Evolutionary conservation across 225 moss, liverwort and hornwort genomes (phyloP), one percentile per base, ranked within the genome.

Genomic region (Asterella californica): DNA sequence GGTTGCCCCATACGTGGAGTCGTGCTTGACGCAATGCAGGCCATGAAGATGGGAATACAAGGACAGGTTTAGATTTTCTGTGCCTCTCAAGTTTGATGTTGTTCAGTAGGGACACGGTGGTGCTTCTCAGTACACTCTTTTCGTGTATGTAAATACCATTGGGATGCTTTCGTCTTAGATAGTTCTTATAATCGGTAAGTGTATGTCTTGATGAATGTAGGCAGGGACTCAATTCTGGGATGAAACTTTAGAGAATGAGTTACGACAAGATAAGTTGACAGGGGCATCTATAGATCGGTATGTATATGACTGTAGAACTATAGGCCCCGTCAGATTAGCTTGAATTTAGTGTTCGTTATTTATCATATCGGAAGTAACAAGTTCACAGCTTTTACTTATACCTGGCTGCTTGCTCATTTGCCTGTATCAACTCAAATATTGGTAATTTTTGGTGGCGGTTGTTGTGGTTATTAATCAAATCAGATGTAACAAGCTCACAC

Each of bases 151-250:
- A 2, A 19, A 61, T 61, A 5, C 25, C 19, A n/a, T 27, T 9
- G 10, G 14, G 15, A 33, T 7, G 2, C 33, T 42, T 65, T 65
- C 32, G 25, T 62, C 62, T 32, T 17, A 15, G 19, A 15, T 2
- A 14, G 32, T 67, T 18, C 14, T 37, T 6, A 34, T 12, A 52
- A 17, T 6, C 10, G 52, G 9, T 5, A 36, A 34, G 30, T 42
- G 15, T 45, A 65, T 27, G 45, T 65, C 19, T 38, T 78, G 78
- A 22, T 45, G 34, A 9, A 65, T 82, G 82, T 92, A 99, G 97
- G 97, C 93, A 70, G 97, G 97, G 55, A 93, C 97, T 76, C 97
- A 93, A 80, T 99, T 99, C 74, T 99, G 97, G 97, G 97, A 99
- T 78, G 86, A 88, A 83, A 91, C 87, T 54, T 82, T 99, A 82